Evolutionary conservation across 768 basidiomycete species (phyloP), one percentile per base, ranked within the genome.

Genomic region (Boletus bicolor): DNA sequence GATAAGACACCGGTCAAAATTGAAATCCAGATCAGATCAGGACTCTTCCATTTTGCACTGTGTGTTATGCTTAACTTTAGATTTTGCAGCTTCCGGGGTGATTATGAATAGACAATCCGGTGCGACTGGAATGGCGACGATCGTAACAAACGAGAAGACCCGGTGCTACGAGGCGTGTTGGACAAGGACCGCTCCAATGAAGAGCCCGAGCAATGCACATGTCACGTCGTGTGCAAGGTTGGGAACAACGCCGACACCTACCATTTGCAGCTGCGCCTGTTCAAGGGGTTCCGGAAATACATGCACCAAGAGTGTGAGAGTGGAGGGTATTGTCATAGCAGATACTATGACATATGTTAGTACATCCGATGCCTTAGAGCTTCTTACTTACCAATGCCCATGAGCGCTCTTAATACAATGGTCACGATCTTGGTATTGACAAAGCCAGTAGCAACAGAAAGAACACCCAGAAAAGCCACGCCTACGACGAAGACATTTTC

Each of bases 291-390:
- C 75, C 0, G 80, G 77, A 64, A 78, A 84, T 59, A 79, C 69
- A 42, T 74, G 73, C 9, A 82, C 78, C 24, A 83, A 72, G 36
- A 84, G 70, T 43, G 76, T 68, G 19, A 79, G 66, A 4, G 80
- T 77, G 3, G 80, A 78, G 2, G 82, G 82, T 37, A 82, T 74
- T 9, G 78, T 80, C 70, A 82, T 65, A 3, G 80, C 72, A n/a
- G 78, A 81, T 17, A 72, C 78, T 73, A 71, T 12, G 17, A 49
- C 1, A 8, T 24, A 9, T 26, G 21, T 70, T 5, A 64, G 45
- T n/a, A 45, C 9, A 50, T n/a, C 17, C 32, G 3, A 48, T 10
- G 21, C 6, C 19, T 1, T 17, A 8, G 34, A 4, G 4, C 2
- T 14, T 32, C n/a, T 37, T 34, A 28, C 66, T 49, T 37, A 77